These are phyloP conservation scores for Nitzschia inconspicua DNA, from an alignment of 108 stramenopile species.

Conservation along the genomic window DNA sequence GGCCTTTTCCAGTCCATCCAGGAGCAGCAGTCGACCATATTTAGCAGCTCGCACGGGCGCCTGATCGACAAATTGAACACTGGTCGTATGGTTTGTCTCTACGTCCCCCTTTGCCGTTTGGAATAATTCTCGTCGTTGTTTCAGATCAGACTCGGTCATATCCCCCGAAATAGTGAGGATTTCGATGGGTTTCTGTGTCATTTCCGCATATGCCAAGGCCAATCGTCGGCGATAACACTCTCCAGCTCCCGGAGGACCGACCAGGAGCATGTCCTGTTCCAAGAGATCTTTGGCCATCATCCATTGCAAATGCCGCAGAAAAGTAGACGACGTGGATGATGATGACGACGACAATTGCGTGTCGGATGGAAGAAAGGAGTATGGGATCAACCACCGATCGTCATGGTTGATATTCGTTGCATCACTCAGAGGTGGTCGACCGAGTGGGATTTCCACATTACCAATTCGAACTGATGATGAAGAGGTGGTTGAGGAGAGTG, in stretches of 20 bases:
- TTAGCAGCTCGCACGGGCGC: slow-evolving; percentile 89
- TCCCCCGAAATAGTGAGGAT: slow-evolving; percentile 63
- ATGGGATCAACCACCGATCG: too few relatives aligned
- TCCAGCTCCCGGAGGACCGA: slow-evolving; percentile 61
- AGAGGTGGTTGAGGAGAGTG: too few relatives aligned
- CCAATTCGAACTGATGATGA: slow-evolving; percentile 23
- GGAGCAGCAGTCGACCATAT: slow-evolving; percentile 71
- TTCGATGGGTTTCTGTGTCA: slow-evolving; percentile 64
- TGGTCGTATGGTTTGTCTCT: slow-evolving; percentile 1
- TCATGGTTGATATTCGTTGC: not conserved
- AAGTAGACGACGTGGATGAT: not conserved
- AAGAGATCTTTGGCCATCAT: slow-evolving; percentile 85
- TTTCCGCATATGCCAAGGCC: slow-evolving; percentile 58
- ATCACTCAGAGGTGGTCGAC: not conserved
- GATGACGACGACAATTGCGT: not conserved
- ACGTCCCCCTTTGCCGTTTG: slow-evolving; percentile 15
- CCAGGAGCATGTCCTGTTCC: slow-evolving; percentile 69
- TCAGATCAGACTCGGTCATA: slow-evolving; percentile 84
- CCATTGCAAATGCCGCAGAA: slow-evolving; percentile 67
- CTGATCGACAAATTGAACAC: slow-evolving; percentile 58
- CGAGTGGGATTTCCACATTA: slow-evolving; percentile 11
- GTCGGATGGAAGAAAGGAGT: too few relatives aligned
- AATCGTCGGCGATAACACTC: slow-evolving; percentile 53
- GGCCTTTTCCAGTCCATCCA: slow-evolving; percentile 87
- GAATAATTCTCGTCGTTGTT: slow-evolving; percentile 73